Base-by-base conservation (phyloP, 257 asterid genomes). In the Nicotiana undulata region DNA sequence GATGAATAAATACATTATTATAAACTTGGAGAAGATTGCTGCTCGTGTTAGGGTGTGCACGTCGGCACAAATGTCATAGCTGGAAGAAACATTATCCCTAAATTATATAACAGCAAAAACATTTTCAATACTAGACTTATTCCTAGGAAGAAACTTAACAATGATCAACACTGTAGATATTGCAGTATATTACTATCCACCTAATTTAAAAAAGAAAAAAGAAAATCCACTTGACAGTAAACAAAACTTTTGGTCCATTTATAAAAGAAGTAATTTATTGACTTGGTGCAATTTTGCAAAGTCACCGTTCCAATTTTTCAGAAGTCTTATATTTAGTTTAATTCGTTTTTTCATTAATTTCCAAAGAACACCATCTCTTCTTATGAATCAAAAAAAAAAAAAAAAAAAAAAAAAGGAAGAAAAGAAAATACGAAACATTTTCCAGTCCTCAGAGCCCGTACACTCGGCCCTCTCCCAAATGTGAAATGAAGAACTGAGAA, bases 401-500 rank as follows among this genome's bases (percentile, higher is more conserved):
- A 26, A 8, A n/a, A 58, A 59, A 59, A 1, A 1, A 16, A 16
- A 55, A 6, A 16, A 16, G 4, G 4, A 17, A 18, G 26, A 56
- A 60, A 60, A 20, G 18, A 61, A 24, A 61, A 10, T 4, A 24
- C 3, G 9, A 63, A 26, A 6, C 68, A 65, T 31, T 17, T 17
- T 65, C 15, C 13, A 31, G 49, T 24, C 64, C 31, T 7, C 74
- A 29, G 29, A n/a, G 4, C 3, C 63, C 63, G 34, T 29, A n/a
- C 58, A 9, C 31, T 9, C 49, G 17, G 51, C 49, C 17, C 63
- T 61, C 70, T 44, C 75, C 34, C 75, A 60, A 49, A 66, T 83
- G 86, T 58, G 61, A 79, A 82, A 56, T 70, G 61, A 81, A 77
- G 72, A 81, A 72, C 64, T 17, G 28, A 77, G 66, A 28, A 63